phyloP scores from a whole-genome alignment of 345 rosid species.

The Cochlearia excelsa region DNA sequence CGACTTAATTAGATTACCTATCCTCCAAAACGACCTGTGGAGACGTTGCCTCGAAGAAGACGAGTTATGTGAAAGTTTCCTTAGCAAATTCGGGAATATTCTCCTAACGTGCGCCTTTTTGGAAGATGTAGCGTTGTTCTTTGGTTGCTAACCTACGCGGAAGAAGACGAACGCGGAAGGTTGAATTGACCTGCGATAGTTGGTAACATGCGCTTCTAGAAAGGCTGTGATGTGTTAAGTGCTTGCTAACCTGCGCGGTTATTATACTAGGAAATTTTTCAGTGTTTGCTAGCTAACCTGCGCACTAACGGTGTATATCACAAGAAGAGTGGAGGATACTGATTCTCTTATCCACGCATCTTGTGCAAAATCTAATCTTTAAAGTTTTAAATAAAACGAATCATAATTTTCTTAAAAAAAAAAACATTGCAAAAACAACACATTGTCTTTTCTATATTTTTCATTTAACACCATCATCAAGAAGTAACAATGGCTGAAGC shows the following conservation, averaged over 20 bases:
- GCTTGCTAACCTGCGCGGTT: not conserved
- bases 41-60: too few relatives aligned
- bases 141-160: too few relatives aligned
- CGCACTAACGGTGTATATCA: constrained; percentile 8
- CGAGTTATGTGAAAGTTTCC: not conserved
- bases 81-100: not conserved
- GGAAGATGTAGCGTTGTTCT: too few relatives aligned
- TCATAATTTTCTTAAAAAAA: not conserved
- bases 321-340: constrained; percentile 39
- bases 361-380: constrained; percentile 13
- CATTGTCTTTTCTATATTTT: not conserved
- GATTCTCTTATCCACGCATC: constrained; percentile 53
- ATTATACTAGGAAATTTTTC: not conserved
- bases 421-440: not conserved
- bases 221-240: too few relatives aligned
- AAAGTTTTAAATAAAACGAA: not conserved
- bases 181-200: too few relatives aligned
- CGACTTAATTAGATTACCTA: too few relatives aligned
- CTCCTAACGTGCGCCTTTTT: too few relatives aligned
- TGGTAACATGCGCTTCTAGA: too few relatives aligned
- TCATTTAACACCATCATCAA: constrained; percentile 8
- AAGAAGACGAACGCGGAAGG: too few relatives aligned
- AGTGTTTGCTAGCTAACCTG: constrained; percentile 8
- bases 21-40: too few relatives aligned
- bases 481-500: constrained; percentile 53